Conservation (phyloP, 2,329 filamentous ascomycete species). For the Orbilia oligospora region DNA sequence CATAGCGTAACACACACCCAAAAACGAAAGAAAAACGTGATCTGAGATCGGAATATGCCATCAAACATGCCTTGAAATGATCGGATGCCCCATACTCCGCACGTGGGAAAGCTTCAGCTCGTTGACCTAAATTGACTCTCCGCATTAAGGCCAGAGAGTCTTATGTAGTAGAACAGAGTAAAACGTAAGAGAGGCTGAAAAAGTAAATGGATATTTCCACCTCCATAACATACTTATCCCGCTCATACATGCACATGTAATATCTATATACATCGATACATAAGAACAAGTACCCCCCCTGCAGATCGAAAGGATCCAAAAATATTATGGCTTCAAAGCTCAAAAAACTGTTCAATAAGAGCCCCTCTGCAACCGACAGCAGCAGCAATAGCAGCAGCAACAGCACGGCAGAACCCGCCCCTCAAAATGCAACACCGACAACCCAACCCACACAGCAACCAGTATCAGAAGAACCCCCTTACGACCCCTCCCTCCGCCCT, state of each 20-base stretch:
- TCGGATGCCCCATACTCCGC: not conserved
- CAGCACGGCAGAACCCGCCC: conserved; percentile 10
- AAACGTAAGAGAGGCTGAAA: too few species aligned
- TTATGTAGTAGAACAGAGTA: not conserved
- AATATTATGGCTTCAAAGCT: conserved; percentile 38
- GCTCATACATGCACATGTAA: too few species aligned
- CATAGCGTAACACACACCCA: not conserved
- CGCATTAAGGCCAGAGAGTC: conserved; percentile 14
- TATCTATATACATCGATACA: conserved; percentile 3
- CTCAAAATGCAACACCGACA: conserved; percentile 38
- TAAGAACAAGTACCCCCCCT: conserved; percentile 17
- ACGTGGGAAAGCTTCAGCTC: not conserved
- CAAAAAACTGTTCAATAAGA: conserved; percentile 39
- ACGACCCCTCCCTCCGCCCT: conserved; percentile 66
- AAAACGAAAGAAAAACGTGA: not conserved
- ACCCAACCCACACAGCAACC: conserved; percentile 8
- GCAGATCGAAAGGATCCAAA: conserved; percentile 18
- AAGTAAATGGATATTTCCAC: conserved; percentile 12
- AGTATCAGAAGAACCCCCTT: conserved; percentile 25
- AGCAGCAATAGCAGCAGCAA: too few species aligned
- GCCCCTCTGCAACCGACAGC: conserved; percentile 7
- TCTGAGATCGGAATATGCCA: conserved; percentile 23
- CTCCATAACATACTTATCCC: not conserved
- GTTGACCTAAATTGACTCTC: not conserved
- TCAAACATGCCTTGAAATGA: conserved; percentile 1